A percentile compares a stretch with the other conserved stretches of the same genome.
Conservation (phyloP, 202 grass and related monocot genomes). For the Carex sylvatica region DNA sequence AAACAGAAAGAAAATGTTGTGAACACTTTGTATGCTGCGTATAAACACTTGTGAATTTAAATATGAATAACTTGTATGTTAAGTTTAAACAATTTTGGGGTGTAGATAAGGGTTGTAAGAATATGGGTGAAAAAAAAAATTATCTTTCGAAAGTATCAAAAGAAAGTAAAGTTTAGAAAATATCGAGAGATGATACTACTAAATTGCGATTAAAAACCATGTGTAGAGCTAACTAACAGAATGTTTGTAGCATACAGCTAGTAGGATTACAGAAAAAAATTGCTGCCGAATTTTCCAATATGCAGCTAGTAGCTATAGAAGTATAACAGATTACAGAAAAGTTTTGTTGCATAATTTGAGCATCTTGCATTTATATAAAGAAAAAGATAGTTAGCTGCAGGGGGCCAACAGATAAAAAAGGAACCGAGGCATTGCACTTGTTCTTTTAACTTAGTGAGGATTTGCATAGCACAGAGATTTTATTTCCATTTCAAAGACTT, state of each 20-base stretch:
- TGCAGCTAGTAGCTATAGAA: not conserved
- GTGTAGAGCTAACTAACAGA: not conserved
- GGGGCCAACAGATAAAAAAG: not conserved
- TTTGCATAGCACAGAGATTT: not conserved
- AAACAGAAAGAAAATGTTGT: too few relatives aligned
- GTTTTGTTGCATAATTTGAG: not conserved
- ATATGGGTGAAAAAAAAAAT: too few relatives aligned
- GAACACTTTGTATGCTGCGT: too few relatives aligned
- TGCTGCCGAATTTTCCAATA: not conserved
- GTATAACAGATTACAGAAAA: not conserved
- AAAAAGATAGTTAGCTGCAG: not conserved
- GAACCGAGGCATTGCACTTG: not conserved
- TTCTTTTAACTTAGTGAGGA: not conserved
- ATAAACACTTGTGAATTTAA: too few relatives aligned
- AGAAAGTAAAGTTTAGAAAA: not conserved
- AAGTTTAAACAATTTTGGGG: too few relatives aligned
- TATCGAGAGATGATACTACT: not conserved
- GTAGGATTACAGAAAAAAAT: not conserved
- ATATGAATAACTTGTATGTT: too few relatives aligned
- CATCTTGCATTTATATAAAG: not conserved
- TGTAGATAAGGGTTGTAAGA: too few relatives aligned
- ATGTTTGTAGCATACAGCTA: not conserved
- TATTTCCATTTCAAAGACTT: not conserved
- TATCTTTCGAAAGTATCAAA: too few relatives aligned
- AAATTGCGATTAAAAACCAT: not conserved